Percentiles rank a stretch among this genome's conserved stretches.
Conservation (phyloP, 768 basidiomycete genomes). For the Tylopilus plumbeoviolaceoides region DNA sequence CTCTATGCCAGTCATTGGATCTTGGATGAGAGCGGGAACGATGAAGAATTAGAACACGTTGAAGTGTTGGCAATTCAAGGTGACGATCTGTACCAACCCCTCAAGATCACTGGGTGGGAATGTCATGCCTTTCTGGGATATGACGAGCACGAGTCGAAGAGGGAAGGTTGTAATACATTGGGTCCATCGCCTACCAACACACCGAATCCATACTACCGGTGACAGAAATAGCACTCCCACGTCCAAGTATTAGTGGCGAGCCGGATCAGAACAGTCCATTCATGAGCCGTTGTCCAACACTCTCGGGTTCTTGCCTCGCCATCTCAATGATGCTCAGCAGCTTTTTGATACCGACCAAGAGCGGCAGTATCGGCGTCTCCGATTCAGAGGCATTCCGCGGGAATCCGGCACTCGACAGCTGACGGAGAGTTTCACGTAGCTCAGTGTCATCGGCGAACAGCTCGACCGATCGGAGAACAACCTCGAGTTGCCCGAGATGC, state of each 20-base stretch:
- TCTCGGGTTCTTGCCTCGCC: slow-evolving; percentile 93
- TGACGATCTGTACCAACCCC: slow-evolving; percentile 1
- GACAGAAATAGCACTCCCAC: neutral
- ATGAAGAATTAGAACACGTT: neutral
- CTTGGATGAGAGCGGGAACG: neutral
- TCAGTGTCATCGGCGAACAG: slow-evolving; percentile 62
- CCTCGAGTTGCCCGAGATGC: slow-evolving; percentile 64
- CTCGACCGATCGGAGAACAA: slow-evolving; percentile 73
- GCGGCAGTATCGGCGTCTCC: slow-evolving; percentile 40
- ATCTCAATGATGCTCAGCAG: slow-evolving; percentile 89
- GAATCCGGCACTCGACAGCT: slow-evolving; percentile 75
- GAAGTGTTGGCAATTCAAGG: neutral
- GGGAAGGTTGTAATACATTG: neutral
- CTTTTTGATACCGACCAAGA: slow-evolving; percentile 93
- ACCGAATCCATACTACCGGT: slow-evolving; percentile 2
- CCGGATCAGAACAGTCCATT: slow-evolving; percentile 48
- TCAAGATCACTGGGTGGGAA: slow-evolving; percentile 19
- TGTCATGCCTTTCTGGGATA: slow-evolving; percentile 19
- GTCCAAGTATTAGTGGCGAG: neutral
- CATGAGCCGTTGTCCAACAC: slow-evolving; percentile 67
- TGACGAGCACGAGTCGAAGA: too few relatives aligned
- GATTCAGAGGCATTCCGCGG: slow-evolving; percentile 35
- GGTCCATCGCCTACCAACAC: neutral
- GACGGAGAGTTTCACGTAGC: slow-evolving; percentile 51
- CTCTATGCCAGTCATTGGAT: slow-evolving; percentile 26